Base-by-base conservation (phyloP, 2,329 filamentous ascomycete species). In the Aspergillus glaucus region DNA sequence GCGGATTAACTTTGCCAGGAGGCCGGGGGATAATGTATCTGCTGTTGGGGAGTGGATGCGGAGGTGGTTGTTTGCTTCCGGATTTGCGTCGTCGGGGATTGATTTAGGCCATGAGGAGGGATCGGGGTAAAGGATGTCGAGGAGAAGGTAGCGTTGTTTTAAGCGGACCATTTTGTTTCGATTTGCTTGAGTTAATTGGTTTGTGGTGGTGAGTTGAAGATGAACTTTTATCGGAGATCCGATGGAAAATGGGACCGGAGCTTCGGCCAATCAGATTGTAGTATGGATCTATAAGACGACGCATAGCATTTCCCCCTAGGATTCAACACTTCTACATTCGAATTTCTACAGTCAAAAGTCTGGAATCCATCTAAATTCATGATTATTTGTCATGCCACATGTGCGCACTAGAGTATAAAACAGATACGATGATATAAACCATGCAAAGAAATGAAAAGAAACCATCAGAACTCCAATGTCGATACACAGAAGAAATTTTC, bases 61-160 rank as follows among this genome's bases (percentile, higher is more conserved):
- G 24, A 97, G 73, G 50, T 87, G 76, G 42, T 73, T 68, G 58
- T 57, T 70, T 66, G 30, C 58, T 56, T 42, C 56, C 59, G 64
- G 44, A 49, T 66, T 68, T 51, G 50, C 47, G 49, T 21, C 52
- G 30, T 32, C 43, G 47, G 46, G 46, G 3, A 46, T 50, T 51
- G 50, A 26, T 12, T 30, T 8, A 10, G 80, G 73, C 57, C 58
- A 62, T 47, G 63, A 58, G n/a, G 53, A 52, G 15, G 61, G 56
- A 6, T 82, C 78, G 0, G 91, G 89, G 62, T 96, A 96, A 43
- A 97, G 78, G 56, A 97, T 90, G 65, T 95, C 88, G 53, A 97
- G 82, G n/a, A 97, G 82, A 15, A 98, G 80, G 68, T 98, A 98
- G 61, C 93, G 85, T 70, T 95, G 87, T 72, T 98, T 98, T 58